Evolutionary conservation across 768 basidiomycete species (phyloP), one percentile per base, ranked within the genome.

Genomic region (Naematelia aurantialba): DNA sequence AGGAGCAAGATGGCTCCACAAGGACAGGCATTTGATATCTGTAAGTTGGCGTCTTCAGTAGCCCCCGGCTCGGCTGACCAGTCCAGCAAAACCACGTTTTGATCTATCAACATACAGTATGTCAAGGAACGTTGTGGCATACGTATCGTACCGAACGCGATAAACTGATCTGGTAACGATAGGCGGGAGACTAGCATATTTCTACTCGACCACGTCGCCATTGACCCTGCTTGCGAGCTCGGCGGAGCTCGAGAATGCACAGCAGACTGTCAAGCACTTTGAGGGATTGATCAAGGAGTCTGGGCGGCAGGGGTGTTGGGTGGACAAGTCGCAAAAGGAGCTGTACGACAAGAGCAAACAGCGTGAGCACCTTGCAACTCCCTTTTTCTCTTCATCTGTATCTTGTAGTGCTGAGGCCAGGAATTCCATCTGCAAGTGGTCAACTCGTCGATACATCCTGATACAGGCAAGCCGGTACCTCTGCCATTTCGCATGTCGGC

Each of bases 401-500:
- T 44, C 42, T 44, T 44, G 19, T 44, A 12, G 12, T n/a, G n/a
- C n/a, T n/a, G n/a, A n/a, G 24, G 10, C 24, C 45, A 21, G 21
- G 21, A 17, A 10, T 19, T 17, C 19, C 46, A 17, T 34, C 5
- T 45, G 34, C 11, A 39, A 76, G 74, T 76, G 65, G 72, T 73
- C 50, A 67, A 74, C 62, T 76, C 74, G 52, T 72, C 69, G 4
- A 67, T 74, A 2, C 74, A 74, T 42, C 70, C 73, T 51, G 79
- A 80, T 64, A 80, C 79, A 2, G 69, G 73, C 26, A 73, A 78
- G 57, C 72, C 78, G 13, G 78, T 80, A 0, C 75, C 76, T 1
- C 70, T 80, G 0, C 78, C 78, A 0, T 80, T 80, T 67, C 63
- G 79, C 17, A 74, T 80, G 68, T 75, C 73, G 0, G 79, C 79